Base-by-base conservation (phyloP, 2,329 filamentous ascomycete genomes). In the Fusarium verticillioides region DNA sequence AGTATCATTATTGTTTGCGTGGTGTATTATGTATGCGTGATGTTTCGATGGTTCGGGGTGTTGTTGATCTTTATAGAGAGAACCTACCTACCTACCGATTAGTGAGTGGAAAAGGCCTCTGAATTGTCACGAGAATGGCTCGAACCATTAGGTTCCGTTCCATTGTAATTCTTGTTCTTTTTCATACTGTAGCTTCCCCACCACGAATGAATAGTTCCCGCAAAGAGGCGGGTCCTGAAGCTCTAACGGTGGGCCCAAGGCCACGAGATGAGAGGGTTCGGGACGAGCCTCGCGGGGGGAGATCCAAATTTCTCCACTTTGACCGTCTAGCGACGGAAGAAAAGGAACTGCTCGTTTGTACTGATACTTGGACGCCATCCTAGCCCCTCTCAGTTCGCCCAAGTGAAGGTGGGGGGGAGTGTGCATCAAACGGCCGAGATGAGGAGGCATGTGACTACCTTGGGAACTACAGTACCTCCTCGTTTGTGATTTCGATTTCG, bases 211-310 rank as follows among this genome's bases (percentile, higher is more conserved):
- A 63, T 72, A 72, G 69, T 59, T 72, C 63, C 63, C 63, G 59
- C 49, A 34, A 59, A 50, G 21, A 28, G 26, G 53, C 54, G 68
- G 68, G 63, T 28, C 68, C 46, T 44, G 30, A 43, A 44, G 56
- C 59, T 61, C 44, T 59, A 44, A 52, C 32, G 61, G 61, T 36
- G 28, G 56, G 16, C 23, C 61, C 16, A 15, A 30, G 34, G 39
- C 64, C 64, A 66, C 39, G 63, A 68, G 63, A 68, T 42, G 53
- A 67, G 49, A 67, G 68, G 68, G 69, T 40, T 68, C 69, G 69
- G 69, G 69, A 72, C 69, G 69, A 72, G 69, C 69, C 69, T 72
- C 63, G 69, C 64, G 64, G 43, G 62, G 60, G 62, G 54, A 69
- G 57, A 71, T 56, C 67, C 68, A 57, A 58, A 18, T 28, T 13